Evolutionary conservation across 805 yeast species (phyloP), one percentile per base, ranked within the genome.

Genomic region (Candida jianshihensis): DNA sequence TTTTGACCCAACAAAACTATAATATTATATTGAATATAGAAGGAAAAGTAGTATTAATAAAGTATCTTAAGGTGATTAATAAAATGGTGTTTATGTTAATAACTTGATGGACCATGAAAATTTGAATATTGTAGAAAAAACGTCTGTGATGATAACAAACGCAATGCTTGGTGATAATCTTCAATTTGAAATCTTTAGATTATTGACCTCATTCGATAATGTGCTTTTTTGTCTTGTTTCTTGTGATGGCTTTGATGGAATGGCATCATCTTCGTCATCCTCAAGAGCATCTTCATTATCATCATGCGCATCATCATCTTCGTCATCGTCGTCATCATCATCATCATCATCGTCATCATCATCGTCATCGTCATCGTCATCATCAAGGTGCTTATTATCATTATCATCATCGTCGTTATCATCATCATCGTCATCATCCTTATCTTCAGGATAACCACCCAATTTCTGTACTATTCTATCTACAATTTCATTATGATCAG

Each of bases 401-500:
- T 70, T 72, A 49, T 64, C 65, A 5, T 63, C 68, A 7, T 66
- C 70, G 4, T 67, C 66, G 5, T 65, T 69, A 7, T 65, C 61
- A 4, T 66, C 71, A 1, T 68, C 70, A 13, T 62, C 71, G 16
- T 66, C 71, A 11, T 65, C 73, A 21, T 68, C 71, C 11, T 71
- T 78, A 20, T 66, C 72, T 35, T 74, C 71, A 15, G 80, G 79
- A 70, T 73, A 62, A 38, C 78, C 70, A 44, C 80, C 75, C 45
- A 88, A 63, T 54, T 80, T 81, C 60, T 78, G 68, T 16, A 84
- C 94, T 33, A 86, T 70, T 49, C 78, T 77, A 54, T 88, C 94
- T 15, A 88, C 96, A 49, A 92, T 81, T 57, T 89, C 97, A 56
- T 86, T 83, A 77, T 94, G 87, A 50, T 92, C 97, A 81, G 89